A percentile compares a stretch with the other conserved stretches of the same genome.
Evolutionary conservation across 2,329 filamentous ascomycete genomes (phyloP).

Genomic region (Sordariomycetes sp.): DNA sequence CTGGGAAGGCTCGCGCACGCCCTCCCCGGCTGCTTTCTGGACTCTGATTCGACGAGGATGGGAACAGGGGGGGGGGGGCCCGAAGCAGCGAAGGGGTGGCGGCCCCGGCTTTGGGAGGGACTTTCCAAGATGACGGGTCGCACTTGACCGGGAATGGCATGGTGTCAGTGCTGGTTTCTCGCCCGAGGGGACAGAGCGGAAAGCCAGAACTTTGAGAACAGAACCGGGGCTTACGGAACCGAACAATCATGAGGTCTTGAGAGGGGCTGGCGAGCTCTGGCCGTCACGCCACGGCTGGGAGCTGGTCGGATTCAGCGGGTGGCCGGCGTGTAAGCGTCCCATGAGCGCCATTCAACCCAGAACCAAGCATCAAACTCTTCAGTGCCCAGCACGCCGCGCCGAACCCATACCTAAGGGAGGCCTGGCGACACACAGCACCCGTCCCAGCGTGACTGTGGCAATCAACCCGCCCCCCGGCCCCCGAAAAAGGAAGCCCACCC

Average conservation of each 20-base stretch:
- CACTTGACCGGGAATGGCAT: background rate
- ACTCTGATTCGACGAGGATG: background rate
- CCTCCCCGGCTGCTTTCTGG: background rate
- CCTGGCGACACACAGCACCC: background rate
- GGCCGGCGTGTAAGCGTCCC: background rate
- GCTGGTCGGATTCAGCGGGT: background rate
- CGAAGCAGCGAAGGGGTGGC: background rate
- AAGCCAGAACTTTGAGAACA: background rate
- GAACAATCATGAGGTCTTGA: too few relatives aligned
- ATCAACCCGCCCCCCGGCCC: too few relatives aligned
- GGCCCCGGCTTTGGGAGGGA: background rate
- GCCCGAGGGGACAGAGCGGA: background rate
- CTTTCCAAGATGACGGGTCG: constrained; percentile 1
- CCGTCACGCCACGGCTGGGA: background rate
- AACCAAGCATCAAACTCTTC: background rate
- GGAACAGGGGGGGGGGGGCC: background rate
- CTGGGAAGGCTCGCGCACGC: background rate
- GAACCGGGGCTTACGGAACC: too few relatives aligned
- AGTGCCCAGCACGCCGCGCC: background rate
- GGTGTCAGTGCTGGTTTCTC: background rate
- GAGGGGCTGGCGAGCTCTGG: background rate
- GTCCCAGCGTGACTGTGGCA: background rate
- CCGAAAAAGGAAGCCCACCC: background rate
- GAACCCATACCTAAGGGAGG: background rate
- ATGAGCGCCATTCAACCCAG: background rate